A percentile compares a stretch with the other conserved stretches of the same genome.
Conservation (phyloP, 2,329 filamentous ascomycete species). For the Aureobasidium vineae region DNA sequence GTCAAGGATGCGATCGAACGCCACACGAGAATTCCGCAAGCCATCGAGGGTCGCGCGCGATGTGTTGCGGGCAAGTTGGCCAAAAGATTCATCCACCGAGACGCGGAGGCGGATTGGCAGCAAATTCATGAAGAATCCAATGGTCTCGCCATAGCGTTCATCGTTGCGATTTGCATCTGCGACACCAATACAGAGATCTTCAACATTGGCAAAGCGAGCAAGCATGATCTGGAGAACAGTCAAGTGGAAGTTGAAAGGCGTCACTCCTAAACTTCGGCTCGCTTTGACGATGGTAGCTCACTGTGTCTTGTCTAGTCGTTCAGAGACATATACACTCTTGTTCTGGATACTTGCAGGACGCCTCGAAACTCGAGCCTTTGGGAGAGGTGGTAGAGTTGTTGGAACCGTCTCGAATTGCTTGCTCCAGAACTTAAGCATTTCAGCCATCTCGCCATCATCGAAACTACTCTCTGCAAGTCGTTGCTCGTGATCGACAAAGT, state of each 20-base stretch:
- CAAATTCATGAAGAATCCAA: slow-evolving; percentile 45
- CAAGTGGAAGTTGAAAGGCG: slow-evolving; percentile 41
- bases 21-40: slow-evolving; percentile 34
- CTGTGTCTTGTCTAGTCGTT: background rate
- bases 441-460: background rate
- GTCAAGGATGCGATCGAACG: slow-evolving; percentile 40
- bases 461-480: too few species aligned
- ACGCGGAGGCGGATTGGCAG: slow-evolving; percentile 39
- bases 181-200: slow-evolving; percentile 45
- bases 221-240: slow-evolving; percentile 39
- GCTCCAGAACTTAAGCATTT: background rate
- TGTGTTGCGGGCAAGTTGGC: slow-evolving; percentile 29
- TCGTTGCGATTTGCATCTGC: slow-evolving; percentile 42
- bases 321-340: slow-evolving; percentile 2
- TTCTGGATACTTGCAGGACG: slow-evolving; percentile 20
- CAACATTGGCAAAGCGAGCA: slow-evolving; percentile 30
- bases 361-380: background rate
- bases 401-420: background rate
- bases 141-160: slow-evolving; percentile 30
- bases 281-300: background rate
- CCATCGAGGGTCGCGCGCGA: slow-evolving; percentile 31
- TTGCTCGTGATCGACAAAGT: background rate
- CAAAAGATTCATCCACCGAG: slow-evolving; percentile 30
- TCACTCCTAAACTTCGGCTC: slow-evolving; percentile 28
- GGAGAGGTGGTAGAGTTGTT: background rate